Conservation (phyloP, 768 basidiomycete species). For the Boletus vermiculosoides region DNA sequence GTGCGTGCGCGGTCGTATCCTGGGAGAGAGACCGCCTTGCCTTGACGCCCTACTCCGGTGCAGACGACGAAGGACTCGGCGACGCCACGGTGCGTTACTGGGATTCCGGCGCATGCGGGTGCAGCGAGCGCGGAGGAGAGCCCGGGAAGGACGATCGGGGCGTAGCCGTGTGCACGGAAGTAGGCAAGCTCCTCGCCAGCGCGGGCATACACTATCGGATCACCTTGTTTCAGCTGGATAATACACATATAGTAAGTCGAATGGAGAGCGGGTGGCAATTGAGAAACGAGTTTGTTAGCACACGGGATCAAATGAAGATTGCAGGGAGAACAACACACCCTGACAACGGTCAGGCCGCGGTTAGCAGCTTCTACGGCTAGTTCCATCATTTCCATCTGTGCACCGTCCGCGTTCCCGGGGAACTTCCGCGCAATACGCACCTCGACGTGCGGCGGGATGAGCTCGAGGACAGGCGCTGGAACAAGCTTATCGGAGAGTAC, state of each 20-base stretch:
- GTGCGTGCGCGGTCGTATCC: conserved; percentile 83
- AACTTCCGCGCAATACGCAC: conserved; percentile 95
- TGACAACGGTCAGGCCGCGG: conserved; percentile 80
- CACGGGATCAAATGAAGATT: background rate
- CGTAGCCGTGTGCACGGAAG: conserved; percentile 84
- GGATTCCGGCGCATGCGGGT: conserved; percentile 86
- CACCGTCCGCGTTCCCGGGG: conserved; percentile 94
- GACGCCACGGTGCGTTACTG: conserved; percentile 93
- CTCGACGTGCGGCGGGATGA: conserved; percentile 71
- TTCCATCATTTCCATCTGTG: conserved; percentile 94
- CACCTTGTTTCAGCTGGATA: conserved; percentile 89
- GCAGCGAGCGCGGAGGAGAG: conserved; percentile 88
- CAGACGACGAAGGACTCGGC: conserved; percentile 88
- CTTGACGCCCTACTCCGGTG: conserved; percentile 89
- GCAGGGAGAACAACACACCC: conserved; percentile 48
- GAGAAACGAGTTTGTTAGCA: background rate
- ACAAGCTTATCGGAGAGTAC: conserved; percentile 97
- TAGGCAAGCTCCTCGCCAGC: conserved; percentile 93
- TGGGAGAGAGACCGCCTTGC: conserved; percentile 80
- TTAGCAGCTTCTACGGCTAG: conserved; percentile 81
- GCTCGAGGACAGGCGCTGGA: conserved; percentile 77
- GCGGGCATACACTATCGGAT: conserved; percentile 92
- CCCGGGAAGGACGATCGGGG: conserved; percentile 84
- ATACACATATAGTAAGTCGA: background rate
- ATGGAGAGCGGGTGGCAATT: background rate